phyloP scores from a whole-genome alignment of 2,329 filamentous ascomycete genomes.

The Epichloe typhina region DNA sequence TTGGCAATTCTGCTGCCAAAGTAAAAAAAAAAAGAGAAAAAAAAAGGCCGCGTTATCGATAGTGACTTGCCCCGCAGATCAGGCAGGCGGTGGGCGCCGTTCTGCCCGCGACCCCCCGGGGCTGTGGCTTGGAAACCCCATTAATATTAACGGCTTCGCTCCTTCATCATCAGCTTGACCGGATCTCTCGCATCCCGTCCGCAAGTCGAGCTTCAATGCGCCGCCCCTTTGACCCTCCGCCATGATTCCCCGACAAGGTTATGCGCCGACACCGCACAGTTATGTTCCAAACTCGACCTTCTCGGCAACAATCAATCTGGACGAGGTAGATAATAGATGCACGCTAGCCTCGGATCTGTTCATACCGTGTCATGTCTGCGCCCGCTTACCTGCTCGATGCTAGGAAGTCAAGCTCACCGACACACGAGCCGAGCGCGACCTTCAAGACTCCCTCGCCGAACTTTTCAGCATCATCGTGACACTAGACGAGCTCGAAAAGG shows the following conservation, averaged over 20 bases:
- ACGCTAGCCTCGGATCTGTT: not conserved
- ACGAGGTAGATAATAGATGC: slow-evolving; percentile 50
- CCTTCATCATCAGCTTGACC: not conserved
- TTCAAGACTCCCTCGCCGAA: slow-evolving; percentile 92
- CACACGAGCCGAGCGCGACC: slow-evolving; percentile 75
- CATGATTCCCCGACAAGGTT: slow-evolving; percentile 53
- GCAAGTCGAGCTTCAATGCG: slow-evolving; percentile 14
- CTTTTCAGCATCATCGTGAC: slow-evolving; percentile 97
- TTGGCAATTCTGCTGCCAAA: too few species aligned
- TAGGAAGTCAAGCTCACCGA: slow-evolving; percentile 89
- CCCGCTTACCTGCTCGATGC: not conserved
- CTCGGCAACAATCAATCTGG: slow-evolving; percentile 82
- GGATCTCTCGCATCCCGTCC: not conserved
- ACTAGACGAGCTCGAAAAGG: slow-evolving; percentile 88
- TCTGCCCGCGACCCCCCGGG: slow-evolving; percentile 17
- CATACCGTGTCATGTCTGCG: not conserved
- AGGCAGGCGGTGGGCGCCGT: slow-evolving; percentile 20
- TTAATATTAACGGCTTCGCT: not conserved
- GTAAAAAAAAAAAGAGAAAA: too few species aligned
- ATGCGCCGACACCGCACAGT: slow-evolving; percentile 81
- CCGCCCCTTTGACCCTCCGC: slow-evolving; percentile 16
- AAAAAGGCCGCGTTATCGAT: slow-evolving; percentile 21
- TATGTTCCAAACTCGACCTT: slow-evolving; percentile 77
- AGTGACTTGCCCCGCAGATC: slow-evolving; percentile 5
- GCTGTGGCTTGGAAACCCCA: not conserved